Evolutionary conservation across 768 basidiomycete genomes (phyloP).

Genomic region (Pisolithus marmoratus): DNA sequence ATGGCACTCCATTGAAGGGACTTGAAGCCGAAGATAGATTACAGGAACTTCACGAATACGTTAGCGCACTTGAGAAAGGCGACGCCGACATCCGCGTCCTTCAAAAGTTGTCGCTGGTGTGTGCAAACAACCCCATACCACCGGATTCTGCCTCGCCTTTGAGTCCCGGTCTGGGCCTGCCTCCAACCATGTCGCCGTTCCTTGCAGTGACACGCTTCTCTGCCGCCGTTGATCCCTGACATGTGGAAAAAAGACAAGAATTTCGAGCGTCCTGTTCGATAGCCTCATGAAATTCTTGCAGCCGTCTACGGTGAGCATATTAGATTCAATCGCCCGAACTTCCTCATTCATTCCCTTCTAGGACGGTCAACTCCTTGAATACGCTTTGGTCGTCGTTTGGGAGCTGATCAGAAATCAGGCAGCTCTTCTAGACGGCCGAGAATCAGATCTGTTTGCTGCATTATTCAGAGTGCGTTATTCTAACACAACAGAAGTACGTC

Average conservation of each 20-base stretch:
- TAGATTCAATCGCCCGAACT: background rate
- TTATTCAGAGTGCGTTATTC: conserved; percentile 71
- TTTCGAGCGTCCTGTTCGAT: conserved; percentile 65
- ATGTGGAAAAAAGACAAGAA: conserved; percentile 70
- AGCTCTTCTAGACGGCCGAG: conserved; percentile 68
- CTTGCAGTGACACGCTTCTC: conserved; percentile 31
- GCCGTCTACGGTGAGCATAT: conserved; percentile 49
- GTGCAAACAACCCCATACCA: conserved; percentile 50
- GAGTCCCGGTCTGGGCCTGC: conserved; percentile 46
- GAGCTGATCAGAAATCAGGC: conserved; percentile 77
- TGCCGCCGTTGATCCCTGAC: conserved; percentile 42
- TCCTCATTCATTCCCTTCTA: conserved; percentile 22
- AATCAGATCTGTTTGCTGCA: conserved; percentile 68
- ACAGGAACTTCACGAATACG: conserved; percentile 49
- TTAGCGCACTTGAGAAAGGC: conserved; percentile 48
- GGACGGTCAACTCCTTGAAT: conserved; percentile 63
- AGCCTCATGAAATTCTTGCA: conserved; percentile 61
- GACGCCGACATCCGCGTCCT: conserved; percentile 48
- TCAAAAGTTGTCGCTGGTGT: conserved; percentile 61
- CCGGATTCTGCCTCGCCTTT: conserved; percentile 42
- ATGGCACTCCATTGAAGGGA: conserved; percentile 40
- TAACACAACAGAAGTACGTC: conserved; percentile 61
- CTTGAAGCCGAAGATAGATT: conserved; percentile 34
- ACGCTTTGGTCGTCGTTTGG: conserved; percentile 78
- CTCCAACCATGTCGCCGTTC: conserved; percentile 56